phyloP scores from a whole-genome alignment of 441 rosid genomes.

The Adansonia grandidieri region DNA sequence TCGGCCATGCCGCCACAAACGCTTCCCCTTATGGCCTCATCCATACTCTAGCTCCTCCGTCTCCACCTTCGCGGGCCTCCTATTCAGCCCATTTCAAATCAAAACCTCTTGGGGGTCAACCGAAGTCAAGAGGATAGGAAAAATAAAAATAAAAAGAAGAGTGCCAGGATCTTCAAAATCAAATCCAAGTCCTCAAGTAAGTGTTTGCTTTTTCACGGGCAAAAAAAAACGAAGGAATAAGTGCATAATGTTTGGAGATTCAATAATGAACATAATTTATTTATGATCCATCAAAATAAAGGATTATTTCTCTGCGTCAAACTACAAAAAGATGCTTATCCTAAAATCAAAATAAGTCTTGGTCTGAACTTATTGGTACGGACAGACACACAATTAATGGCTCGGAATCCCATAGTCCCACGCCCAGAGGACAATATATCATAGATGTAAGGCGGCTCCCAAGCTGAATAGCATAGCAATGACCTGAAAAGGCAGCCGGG shows the following conservation, averaged over 20 bases:
- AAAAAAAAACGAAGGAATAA: not conserved
- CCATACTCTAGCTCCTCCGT: too few relatives aligned
- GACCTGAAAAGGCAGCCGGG: not conserved
- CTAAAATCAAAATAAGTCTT: too few relatives aligned
- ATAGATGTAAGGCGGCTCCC: conserved; percentile 37
- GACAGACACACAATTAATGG: conserved; percentile 26
- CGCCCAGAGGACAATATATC: conserved; percentile 17
- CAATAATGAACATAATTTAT: not conserved
- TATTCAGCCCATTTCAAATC: too few relatives aligned
- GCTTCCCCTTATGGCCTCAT: too few relatives aligned
- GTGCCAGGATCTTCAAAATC: too few relatives aligned
- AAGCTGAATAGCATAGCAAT: not conserved
- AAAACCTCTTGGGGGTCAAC: too few relatives aligned
- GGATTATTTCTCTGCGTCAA: not conserved
- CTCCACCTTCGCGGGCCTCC: too few relatives aligned
- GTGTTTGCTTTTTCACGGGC: too few relatives aligned
- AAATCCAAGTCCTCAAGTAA: too few relatives aligned
- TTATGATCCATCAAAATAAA: not conserved
- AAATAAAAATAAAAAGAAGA: too few relatives aligned
- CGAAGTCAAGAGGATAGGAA: too few relatives aligned
- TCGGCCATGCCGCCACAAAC: too few relatives aligned
- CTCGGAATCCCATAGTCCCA: conserved; percentile 2
- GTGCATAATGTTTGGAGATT: not conserved
- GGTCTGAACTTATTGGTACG: conserved; percentile 10
- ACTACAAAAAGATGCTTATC: not conserved